These are phyloP conservation scores for Capsella bursapastoris DNA, from an alignment of 345 rosid species.

Conservation along the genomic window DNA sequence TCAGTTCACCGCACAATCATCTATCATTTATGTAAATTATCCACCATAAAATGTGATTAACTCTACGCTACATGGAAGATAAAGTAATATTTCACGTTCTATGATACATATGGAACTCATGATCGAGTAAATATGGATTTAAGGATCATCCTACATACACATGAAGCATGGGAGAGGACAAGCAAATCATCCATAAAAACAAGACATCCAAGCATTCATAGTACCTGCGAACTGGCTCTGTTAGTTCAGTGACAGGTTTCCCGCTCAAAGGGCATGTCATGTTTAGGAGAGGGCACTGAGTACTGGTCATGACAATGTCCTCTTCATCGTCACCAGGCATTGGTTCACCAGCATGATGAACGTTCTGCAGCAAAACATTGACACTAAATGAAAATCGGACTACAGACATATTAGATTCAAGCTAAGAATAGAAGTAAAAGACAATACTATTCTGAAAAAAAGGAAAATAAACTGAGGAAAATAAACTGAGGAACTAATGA, in stretches of 20 bases:
- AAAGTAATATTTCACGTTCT: neutral
- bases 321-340: conserved; percentile 97
- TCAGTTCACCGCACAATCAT: neutral
- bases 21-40: conserved; percentile 7
- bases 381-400: conserved; percentile 4
- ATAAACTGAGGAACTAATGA: neutral
- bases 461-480: neutral
- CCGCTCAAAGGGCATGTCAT: conserved; percentile 78
- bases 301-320: conserved; percentile 84
- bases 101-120: neutral
- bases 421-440: conserved; percentile 11
- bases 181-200: conserved; percentile 5
- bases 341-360: conserved; percentile 84
- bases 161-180: conserved; percentile 1
- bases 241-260: conserved; percentile 71
- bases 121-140: neutral
- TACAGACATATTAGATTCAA: neutral
- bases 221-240: conserved; percentile 92
- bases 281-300: conserved; percentile 77
- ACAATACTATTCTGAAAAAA: neutral
- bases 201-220: conserved; percentile 10
- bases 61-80: conserved; percentile 10
- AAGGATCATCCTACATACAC: conserved; percentile 13
- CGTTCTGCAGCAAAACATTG: conserved; percentile 58
- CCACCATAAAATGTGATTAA: neutral